Evolutionary conservation across 495 filamentous ascomycete species (phyloP).

Genomic region (Penicilliopsis zonata): DNA sequence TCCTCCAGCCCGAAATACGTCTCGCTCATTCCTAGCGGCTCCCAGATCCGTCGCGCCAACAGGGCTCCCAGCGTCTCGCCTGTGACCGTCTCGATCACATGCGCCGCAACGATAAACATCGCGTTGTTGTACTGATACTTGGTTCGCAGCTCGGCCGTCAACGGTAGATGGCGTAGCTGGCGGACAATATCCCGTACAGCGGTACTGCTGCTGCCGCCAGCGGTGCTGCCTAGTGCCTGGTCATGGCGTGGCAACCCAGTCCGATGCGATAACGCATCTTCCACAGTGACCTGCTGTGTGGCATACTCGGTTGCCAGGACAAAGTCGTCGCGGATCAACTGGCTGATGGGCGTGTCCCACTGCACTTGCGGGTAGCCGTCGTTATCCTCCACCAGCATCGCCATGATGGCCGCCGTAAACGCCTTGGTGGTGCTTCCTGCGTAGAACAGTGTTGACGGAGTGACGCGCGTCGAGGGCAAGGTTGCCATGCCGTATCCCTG

Average conservation of each 20-base stretch:
- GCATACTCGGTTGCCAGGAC: constrained; percentile 27
- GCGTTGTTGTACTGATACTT: constrained; percentile 39
- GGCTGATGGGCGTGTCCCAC: constrained; percentile 36
- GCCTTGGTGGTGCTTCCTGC: constrained; percentile 41
- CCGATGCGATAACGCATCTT: constrained; percentile 40
- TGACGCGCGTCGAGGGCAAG: constrained; percentile 23
- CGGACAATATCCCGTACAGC: constrained; percentile 16
- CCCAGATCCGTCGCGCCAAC: constrained; percentile 28
- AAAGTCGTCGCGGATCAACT: constrained; percentile 38
- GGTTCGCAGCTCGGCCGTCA: constrained; percentile 25
- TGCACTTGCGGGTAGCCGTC: constrained; percentile 14
- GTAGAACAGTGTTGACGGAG: constrained; percentile 25
- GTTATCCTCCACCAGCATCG: constrained; percentile 27
- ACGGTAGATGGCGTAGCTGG: constrained; percentile 28
- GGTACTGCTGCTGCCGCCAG: constrained; percentile 2
- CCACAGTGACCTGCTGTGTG: constrained; percentile 32
- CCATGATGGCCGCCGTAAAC: constrained; percentile 36
- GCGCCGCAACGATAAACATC: constrained; percentile 33
- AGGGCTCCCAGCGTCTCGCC: constrained; percentile 24
- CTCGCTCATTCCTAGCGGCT: constrained; percentile 30
- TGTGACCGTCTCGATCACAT: constrained; percentile 23
- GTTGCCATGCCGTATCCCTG: constrained; percentile 39
- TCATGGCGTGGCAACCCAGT: constrained; percentile 36
- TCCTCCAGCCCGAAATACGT: neutral
- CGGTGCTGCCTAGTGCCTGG: constrained; percentile 4